Conservation (phyloP, 2,329 filamentous ascomycete genomes). For the Aspergillus quadricinctus region DNA sequence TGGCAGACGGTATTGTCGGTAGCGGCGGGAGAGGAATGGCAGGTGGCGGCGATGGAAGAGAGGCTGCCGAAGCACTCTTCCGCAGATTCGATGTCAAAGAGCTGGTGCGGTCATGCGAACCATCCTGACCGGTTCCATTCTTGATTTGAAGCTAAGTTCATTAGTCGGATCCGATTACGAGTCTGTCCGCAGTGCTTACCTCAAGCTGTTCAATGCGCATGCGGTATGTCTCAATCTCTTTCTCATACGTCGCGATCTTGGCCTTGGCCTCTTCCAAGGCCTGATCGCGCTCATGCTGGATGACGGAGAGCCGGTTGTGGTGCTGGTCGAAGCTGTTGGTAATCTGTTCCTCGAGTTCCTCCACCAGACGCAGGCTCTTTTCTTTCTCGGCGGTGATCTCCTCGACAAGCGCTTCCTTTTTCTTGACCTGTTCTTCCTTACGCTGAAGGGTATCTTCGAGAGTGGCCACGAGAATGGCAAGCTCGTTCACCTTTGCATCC, state of each 20-base stretch:
- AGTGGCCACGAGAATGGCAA: slow-evolving; percentile 46
- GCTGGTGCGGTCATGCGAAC: slow-evolving; percentile 51
- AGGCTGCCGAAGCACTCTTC: slow-evolving; percentile 77
- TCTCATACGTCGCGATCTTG: slow-evolving; percentile 59
- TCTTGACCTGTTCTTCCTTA: slow-evolving; percentile 43
- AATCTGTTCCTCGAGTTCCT: slow-evolving; percentile 95
- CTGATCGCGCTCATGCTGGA: slow-evolving; percentile 68
- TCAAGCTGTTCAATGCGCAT: slow-evolving; percentile 65
- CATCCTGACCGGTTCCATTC: slow-evolving; percentile 32
- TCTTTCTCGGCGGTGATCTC: slow-evolving; percentile 64
- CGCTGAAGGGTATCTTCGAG: slow-evolving; percentile 43
- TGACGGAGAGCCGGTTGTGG: slow-evolving; percentile 81
- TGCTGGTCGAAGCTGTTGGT: slow-evolving; percentile 94
- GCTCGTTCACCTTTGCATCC: slow-evolving; percentile 54
- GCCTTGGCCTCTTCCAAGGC: slow-evolving; percentile 75
- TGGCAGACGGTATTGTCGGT: slow-evolving; percentile 56
- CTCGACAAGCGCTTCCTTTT: slow-evolving; percentile 45
- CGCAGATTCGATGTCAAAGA: slow-evolving; percentile 67
- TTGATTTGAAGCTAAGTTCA: slow-evolving; percentile 37
- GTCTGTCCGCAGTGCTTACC: slow-evolving; percentile 48
- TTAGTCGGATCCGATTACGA: slow-evolving; percentile 14
- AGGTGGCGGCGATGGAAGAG: slow-evolving; percentile 87
- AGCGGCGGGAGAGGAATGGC: slow-evolving; percentile 94
- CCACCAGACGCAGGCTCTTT: slow-evolving; percentile 86
- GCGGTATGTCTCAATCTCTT: slow-evolving; percentile 59